Evolutionary conservation across 176 grass and related monocot genomes (phyloP).

Genomic region (Cocos nucifera): DNA sequence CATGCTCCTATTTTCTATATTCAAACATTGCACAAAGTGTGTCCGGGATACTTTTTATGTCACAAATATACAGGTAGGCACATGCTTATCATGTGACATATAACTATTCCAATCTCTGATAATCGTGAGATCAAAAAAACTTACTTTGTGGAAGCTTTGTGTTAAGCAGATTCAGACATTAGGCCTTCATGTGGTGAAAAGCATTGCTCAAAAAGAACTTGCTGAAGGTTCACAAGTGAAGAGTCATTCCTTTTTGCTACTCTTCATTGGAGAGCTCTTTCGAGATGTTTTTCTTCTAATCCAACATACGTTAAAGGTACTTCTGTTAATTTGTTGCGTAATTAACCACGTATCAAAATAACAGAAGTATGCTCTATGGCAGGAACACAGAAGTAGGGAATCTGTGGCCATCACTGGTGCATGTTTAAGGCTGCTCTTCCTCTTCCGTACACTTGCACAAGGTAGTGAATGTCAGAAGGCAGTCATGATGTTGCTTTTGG

Average conservation of each 20-base stretch:
- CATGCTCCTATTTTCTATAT: slow-evolving; percentile 32
- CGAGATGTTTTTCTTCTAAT: slow-evolving; percentile 63
- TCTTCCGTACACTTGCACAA: slow-evolving; percentile 63
- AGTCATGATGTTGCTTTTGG: slow-evolving; percentile 56
- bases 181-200: slow-evolving; percentile 78
- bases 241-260: slow-evolving; percentile 38
- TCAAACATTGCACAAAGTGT: slow-evolving; percentile 53
- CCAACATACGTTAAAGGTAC: slow-evolving; percentile 66
- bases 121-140: slow-evolving; percentile 2
- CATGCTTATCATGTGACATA: not conserved
- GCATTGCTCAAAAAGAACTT: slow-evolving; percentile 71
- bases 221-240: slow-evolving; percentile 44
- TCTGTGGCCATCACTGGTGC: slow-evolving; percentile 60
- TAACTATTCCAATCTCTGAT: slow-evolving; percentile 1
- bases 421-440: slow-evolving; percentile 77
- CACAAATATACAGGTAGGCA: slow-evolving; percentile 52
- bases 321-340: slow-evolving; percentile 9
- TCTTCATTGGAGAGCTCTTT: slow-evolving; percentile 56
- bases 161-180: slow-evolving; percentile 54
- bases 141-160: slow-evolving; percentile 25
- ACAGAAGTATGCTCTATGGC: slow-evolving; percentile 28
- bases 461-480: slow-evolving; percentile 48
- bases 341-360: slow-evolving; percentile 1
- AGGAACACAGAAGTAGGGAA: slow-evolving; percentile 68
- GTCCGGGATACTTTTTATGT: slow-evolving; percentile 49